phyloP scores from a whole-genome alignment of 2,329 filamentous ascomycete species.

The Apiospora arundinis region DNA sequence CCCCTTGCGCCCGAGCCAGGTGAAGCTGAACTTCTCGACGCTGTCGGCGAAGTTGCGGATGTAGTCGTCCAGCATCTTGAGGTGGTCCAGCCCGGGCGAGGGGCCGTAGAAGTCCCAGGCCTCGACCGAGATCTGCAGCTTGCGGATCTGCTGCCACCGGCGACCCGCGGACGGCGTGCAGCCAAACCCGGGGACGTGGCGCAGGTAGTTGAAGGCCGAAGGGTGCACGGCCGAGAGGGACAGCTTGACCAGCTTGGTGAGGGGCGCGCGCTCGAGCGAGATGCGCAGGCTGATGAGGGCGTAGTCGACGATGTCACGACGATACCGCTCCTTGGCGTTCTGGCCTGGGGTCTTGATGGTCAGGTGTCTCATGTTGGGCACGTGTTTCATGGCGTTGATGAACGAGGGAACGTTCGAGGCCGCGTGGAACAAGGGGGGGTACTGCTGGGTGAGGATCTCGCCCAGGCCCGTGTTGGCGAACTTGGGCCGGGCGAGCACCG shows the following conservation, averaged over 20 bases:
- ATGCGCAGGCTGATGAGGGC: conserved; percentile 87
- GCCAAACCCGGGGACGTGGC: conserved; percentile 76
- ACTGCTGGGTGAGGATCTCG: conserved; percentile 83
- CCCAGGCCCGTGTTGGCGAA: conserved; percentile 82
- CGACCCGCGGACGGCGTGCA: conserved; percentile 73
- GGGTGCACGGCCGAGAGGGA: conserved; percentile 78
- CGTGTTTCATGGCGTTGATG: conserved; percentile 72
- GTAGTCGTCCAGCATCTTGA: conserved; percentile 83
- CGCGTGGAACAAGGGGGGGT: conserved; percentile 87
- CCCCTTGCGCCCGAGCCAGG: conserved; percentile 76
- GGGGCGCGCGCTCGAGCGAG: conserved; percentile 75
- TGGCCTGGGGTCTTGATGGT: conserved; percentile 79
- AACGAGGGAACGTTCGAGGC: conserved; percentile 88
- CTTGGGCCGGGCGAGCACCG: conserved; percentile 70
- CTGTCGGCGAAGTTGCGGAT: conserved; percentile 71
- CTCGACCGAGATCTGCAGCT: conserved; percentile 75
- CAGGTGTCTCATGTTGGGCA: conserved; percentile 76
- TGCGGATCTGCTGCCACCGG: conserved; percentile 79
- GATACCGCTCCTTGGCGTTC: conserved; percentile 70
- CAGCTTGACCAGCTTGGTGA: conserved; percentile 71
- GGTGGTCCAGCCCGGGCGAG: conserved; percentile 69
- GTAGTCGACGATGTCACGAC: conserved; percentile 83
- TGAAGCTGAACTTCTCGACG: conserved; percentile 76
- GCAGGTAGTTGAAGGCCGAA: conserved; percentile 77
- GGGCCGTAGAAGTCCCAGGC: conserved; percentile 68